Base-by-base conservation (phyloP, 1,284 basidiomycete genomes). In the Moniliella sp. region DNA sequence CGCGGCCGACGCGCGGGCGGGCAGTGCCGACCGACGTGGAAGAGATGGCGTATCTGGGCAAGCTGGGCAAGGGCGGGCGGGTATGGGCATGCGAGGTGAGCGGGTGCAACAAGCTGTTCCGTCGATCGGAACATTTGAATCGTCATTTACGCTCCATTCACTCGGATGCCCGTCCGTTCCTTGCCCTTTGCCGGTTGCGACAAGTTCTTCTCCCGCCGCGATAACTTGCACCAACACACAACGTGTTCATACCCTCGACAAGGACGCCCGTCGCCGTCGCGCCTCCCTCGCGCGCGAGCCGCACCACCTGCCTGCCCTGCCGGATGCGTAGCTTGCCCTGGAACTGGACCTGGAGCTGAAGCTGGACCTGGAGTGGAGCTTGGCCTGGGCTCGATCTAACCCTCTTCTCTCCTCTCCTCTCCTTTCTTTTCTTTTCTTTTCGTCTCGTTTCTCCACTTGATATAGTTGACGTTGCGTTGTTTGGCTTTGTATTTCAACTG, bases 181-280 rank as follows among this genome's bases (percentile, higher is more conserved):
- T 40, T 18, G 40, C 39, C 46, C 15, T 43, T 38, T 31, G 45
- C 47, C 25, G 36, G 41, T 25, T 53, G 50, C 42, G 40, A 42
- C 37, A 55, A 55, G 40, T 37, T 38, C 15, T 55, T 55, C 37
- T 46, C 43, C 30, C 39, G 51, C 27, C 49, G 50, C 35, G 51
- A 55, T 38, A 55, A 55, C 32, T 40, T 55, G 29, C 52, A 55
- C 31, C 51, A 55, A 33, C 51, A 55, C 35, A n/a, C 44, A 46
- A 7, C 49, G 51, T 14, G 51, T 55, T 13, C 51, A 55, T 33
- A 18, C 25, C 18, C n/a, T 32, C 9, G 23, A 23, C 21, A 23
- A 23, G n/a, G 8, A 23, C n/a, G n/a, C 21, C 21, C 21, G 21
- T 23, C 21, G n/a, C 8, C 21, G 21, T n/a, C 8, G n/a, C 21